Base-by-base conservation (phyloP, 1,284 basidiomycete genomes). In the Cryptococcus deneoformans region DNA sequence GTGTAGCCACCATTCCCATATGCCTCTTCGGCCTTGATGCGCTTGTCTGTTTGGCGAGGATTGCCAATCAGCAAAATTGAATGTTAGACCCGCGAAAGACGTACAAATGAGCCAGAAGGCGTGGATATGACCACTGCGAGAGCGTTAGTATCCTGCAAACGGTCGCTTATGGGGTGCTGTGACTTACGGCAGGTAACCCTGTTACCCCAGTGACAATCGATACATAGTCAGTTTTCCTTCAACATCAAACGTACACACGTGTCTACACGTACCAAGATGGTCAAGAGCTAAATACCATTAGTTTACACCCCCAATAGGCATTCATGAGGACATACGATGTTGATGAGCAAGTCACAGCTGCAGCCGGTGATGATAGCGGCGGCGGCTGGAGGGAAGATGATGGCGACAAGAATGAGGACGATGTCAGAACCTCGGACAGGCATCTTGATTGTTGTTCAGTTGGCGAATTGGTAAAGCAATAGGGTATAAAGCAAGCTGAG, bases 311-410 rank as follows among this genome's bases (percentile, higher is more conserved):
- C 1, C 2, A 24, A 24, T 12, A 35, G 16, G 29, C 36, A 8
- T 36, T 34, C 5, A 5, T 3, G 29, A 29, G 29, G 20, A 40
- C 37, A 40, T 44, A 20, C 45, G 37, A 90, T 84, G 79, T 89
- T 90, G 79, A 92, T 90, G 62, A 90, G 81, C 43, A 90, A 80
- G 74, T 90, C 88, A 69, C 87, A 89, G 56, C 83, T 82, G 75
- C 88, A 90, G 29, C 89, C 89, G 1, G 88, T 85, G 62, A 91
- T 80, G 70, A 90, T 85, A 1, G 80, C 84, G 7, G 85, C 88
- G 0, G 87, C 77, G 2, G 78, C 78, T 29, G 81, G 81, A 3
- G 81, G 81, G 73, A 81, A 80, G 65, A 82, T 67, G 72, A 95
- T 89, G 14, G 90, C 87, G 57, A 75, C 66, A 46, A 76, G 60